Conservation (phyloP, 768 basidiomycete genomes). For the Boletus rubropictus region DNA sequence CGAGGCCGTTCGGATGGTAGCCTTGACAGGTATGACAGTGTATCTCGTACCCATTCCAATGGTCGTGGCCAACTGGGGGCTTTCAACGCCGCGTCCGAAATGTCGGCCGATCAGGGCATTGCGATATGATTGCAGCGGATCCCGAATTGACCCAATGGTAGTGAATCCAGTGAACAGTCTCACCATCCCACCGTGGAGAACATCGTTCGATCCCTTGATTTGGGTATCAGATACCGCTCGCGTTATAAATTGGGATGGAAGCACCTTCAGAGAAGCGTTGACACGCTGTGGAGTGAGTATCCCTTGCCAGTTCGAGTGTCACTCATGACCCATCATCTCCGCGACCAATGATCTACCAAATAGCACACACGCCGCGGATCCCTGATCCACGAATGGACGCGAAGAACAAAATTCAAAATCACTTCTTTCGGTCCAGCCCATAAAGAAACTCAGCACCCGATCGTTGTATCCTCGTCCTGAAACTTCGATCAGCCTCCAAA, state of each 20-base stretch:
- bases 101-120: slow-evolving; percentile 12
- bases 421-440: slow-evolving; percentile 1
- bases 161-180: no score
- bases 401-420: background rate
- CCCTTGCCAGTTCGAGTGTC: background rate
- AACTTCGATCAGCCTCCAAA: background rate
- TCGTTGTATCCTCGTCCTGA: background rate
- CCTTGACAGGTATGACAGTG: no score
- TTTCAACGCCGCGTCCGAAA: slow-evolving; percentile 11
- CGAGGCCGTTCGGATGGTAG: no score
- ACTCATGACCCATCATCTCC: slow-evolving; percentile 5
- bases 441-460: background rate
- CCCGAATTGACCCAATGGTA: background rate
- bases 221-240: background rate
- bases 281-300: slow-evolving; percentile 14
- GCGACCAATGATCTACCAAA: slow-evolving; percentile 5
- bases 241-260: background rate
- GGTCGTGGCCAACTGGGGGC: slow-evolving; percentile 3
- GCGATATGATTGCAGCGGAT: slow-evolving; percentile 9
- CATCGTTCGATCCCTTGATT: slow-evolving; percentile 1
- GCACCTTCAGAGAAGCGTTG: background rate
- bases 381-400: slow-evolving; percentile 2
- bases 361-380: background rate
- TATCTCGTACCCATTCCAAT: background rate
- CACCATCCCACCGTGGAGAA: background rate